Base-by-base conservation (phyloP, 2,329 filamentous ascomycete genomes). In the Apiospora pterosperma region DNA sequence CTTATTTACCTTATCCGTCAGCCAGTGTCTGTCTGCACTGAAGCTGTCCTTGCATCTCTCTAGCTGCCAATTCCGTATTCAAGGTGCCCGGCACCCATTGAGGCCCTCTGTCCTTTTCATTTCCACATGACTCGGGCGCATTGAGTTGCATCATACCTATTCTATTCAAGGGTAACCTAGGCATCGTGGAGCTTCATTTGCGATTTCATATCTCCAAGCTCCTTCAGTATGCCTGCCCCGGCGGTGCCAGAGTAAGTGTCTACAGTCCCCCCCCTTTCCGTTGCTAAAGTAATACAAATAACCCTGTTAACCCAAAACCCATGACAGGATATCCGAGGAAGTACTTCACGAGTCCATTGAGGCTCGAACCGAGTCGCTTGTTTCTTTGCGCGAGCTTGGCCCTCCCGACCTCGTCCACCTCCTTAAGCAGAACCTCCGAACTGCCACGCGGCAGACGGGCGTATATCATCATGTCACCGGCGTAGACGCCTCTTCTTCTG, bases 381-480 rank as follows among this genome's bases (percentile, higher is more conserved):
- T 91, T 70, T 88, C 89, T 59, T 85, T 99, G 68, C 91, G 96
- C 75, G 96, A 99, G 84, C 87, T 99, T 65, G 96, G 96, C 48
- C 96, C 96, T 31, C 96, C 96, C 63, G 96, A 99, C 79, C 86
- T 99, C 34, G 95, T 98, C 42, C 96, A 99, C 80, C 86, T 99
- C 64, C 88, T 97, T 72, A 98, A 97, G 78, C 86, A 88, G 73
- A 82, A 83, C 62, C 78, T 85, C 59, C 81, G 86, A 70, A 88
- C 85, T 71, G 78, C 83, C 38, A 81, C 79, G 61, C 88, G 86
- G 74, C 86, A 97, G 92, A 90, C 89, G 67, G 96, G 96, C 66
- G 90, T 97, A 64, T 99, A 99, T 77, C 96, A 99, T 78, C 96
- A 99, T 88, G 94, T 97, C 71, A 97, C 93, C 42, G 96, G 96